These are phyloP conservation scores for Neonectria coccinea DNA, from an alignment of 2,329 filamentous ascomycete genomes.

Conservation along the genomic window DNA sequence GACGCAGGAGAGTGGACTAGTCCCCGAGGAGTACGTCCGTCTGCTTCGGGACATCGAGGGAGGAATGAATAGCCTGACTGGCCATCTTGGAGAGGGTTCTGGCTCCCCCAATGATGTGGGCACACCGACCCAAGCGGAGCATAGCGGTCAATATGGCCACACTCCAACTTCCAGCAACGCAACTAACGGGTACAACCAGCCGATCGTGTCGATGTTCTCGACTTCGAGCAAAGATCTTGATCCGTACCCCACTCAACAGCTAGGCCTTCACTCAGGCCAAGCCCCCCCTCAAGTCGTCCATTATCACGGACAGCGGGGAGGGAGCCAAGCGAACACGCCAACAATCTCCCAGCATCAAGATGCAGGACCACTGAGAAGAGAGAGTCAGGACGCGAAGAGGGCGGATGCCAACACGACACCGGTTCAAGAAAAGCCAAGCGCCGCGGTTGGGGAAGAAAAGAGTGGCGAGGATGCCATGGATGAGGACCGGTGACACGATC, in stretches of 20 bases:
- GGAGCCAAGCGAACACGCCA: constrained; percentile 74
- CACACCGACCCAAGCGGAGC: constrained; percentile 72
- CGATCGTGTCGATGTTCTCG: constrained; percentile 75
- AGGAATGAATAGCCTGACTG: constrained; percentile 80
- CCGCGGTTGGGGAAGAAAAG: constrained; percentile 34
- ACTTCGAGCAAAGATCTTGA: constrained; percentile 78
- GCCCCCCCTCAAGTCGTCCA: constrained; percentile 74
- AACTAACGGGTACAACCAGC: constrained; percentile 75
- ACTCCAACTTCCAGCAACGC: constrained; percentile 58
- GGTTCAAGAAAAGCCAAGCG: constrained; percentile 50
- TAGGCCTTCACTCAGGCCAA: constrained; percentile 72
- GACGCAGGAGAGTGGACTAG: constrained; percentile 92
- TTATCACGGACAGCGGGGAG: constrained; percentile 75
- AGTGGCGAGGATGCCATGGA: constrained; percentile 36
- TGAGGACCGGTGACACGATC: constrained; percentile 44
- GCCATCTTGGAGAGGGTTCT: constrained; percentile 66
- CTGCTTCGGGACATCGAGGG: constrained; percentile 93
- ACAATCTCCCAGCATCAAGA: constrained; percentile 67
- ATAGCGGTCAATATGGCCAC: constrained; percentile 59
- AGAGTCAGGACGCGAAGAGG: constrained; percentile 62
- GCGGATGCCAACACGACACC: constrained; percentile 53
- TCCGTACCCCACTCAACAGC: constrained; percentile 73
- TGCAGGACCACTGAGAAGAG: constrained; percentile 57
- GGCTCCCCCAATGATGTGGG: constrained; percentile 67
- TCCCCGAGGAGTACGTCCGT: constrained; percentile 96